These are phyloP conservation scores for Salix udensis DNA, from an alignment of 345 rosid species.

Conservation along the genomic window DNA sequence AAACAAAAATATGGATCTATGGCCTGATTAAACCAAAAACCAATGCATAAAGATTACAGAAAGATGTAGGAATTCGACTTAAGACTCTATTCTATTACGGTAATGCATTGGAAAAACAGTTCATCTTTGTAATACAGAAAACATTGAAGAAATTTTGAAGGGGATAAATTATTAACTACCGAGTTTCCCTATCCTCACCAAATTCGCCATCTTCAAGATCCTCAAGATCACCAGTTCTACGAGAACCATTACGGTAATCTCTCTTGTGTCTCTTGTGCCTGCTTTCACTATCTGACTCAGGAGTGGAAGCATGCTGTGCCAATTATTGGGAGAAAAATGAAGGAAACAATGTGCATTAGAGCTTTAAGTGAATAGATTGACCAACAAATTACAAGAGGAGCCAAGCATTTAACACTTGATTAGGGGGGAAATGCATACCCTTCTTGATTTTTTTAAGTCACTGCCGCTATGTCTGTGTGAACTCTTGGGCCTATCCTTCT, in stretches of 20 bases:
- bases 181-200: conserved; percentile 42
- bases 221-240: conserved; percentile 45
- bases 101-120: conserved; percentile 1
- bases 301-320: conserved; percentile 55
- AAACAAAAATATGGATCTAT: neutral
- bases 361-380: neutral
- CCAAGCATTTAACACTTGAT: conserved; percentile 5
- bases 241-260: conserved; percentile 53
- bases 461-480: conserved; percentile 47
- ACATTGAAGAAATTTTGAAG: neutral
- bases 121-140: conserved; percentile 1
- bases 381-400: neutral
- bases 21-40: neutral
- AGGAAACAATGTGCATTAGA: neutral
- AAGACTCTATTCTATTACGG: neutral
- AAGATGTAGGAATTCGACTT: neutral
- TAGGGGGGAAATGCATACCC: conserved; percentile 34
- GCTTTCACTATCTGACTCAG: conserved; percentile 64
- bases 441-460: conserved; percentile 60
- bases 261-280: conserved; percentile 62
- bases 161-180: conserved; percentile 11
- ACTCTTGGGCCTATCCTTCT: conserved; percentile 47
- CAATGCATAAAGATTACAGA: neutral
- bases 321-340: neutral
- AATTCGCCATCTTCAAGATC: conserved; percentile 93